These are phyloP conservation scores for Leishmania aethiopica DNA, from an alignment of 208 protist genomes.

Conservation along the genomic window DNA sequence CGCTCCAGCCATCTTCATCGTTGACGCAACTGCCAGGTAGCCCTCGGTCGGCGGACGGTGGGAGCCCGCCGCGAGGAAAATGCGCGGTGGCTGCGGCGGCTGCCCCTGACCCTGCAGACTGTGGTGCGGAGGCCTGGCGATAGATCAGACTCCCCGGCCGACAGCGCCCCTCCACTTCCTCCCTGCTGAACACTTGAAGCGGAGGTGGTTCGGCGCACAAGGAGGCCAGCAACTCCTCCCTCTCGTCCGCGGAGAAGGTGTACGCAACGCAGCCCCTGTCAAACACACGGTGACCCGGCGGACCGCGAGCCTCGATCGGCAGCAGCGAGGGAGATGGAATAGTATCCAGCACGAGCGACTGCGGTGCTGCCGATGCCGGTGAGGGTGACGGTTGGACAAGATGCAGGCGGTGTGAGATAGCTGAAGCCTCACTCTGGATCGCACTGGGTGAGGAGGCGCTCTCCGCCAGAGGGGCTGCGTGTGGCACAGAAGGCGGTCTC, in stretches of 20 bases:
- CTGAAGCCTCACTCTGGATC: neutral
- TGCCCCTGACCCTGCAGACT: neutral
- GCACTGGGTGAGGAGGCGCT: neutral
- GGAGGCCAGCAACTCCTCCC: conserved; percentile 8
- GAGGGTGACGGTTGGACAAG: neutral
- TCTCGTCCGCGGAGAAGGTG: conserved; percentile 20
- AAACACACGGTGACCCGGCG: conserved; percentile 24
- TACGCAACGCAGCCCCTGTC: conserved; percentile 16
- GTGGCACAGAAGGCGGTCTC: conserved; percentile 14
- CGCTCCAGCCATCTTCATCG: conserved; percentile 25
- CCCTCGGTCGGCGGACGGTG: neutral
- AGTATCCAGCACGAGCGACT: conserved; percentile 8
- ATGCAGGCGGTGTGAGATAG: conserved; percentile 16
- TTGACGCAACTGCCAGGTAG: neutral
- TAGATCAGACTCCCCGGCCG: neutral
- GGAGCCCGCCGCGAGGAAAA: neutral
- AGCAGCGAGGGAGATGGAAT: conserved; percentile 13
- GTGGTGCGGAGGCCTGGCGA: neutral
- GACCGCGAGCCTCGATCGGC: conserved; percentile 15
- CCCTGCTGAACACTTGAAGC: conserved; percentile 22
- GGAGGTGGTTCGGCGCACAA: conserved; percentile 8
- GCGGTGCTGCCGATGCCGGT: neutral
- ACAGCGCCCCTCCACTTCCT: conserved; percentile 18
- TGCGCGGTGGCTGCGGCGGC: neutral
- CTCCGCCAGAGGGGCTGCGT: neutral